Conservation (phyloP, 2,329 filamentous ascomycete genomes). For the Fusarium abutilonis region DNA sequence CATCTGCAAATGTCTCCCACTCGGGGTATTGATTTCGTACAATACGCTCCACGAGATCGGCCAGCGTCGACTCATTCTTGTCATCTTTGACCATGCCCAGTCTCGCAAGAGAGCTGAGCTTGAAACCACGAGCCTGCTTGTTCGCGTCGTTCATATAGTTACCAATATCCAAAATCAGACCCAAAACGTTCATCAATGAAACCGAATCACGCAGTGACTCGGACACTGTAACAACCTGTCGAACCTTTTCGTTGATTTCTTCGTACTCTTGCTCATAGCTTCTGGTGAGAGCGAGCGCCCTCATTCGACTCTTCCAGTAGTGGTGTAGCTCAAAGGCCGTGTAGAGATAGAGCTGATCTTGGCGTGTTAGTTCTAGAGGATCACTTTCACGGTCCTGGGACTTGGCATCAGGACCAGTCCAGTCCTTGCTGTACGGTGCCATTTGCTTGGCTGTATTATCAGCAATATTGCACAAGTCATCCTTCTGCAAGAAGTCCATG, state of each 20-base stretch:
- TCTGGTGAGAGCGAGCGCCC: slow-evolving; percentile 84
- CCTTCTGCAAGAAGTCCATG: slow-evolving; percentile 95
- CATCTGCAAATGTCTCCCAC: slow-evolving; percentile 88
- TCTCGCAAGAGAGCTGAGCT: slow-evolving; percentile 90
- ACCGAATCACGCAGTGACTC: slow-evolving; percentile 92
- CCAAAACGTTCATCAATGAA: slow-evolving; percentile 93
- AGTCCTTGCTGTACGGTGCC: slow-evolving; percentile 95
- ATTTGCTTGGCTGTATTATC: slow-evolving; percentile 91
- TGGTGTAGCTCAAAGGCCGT: slow-evolving; percentile 95
- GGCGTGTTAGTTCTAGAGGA: slow-evolving; percentile 85
- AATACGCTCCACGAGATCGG: slow-evolving; percentile 94
- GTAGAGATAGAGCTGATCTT: slow-evolving; percentile 94
- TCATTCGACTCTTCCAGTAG: slow-evolving; percentile 98
- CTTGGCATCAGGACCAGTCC: slow-evolving; percentile 86
- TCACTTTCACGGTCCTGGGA: slow-evolving; percentile 85
- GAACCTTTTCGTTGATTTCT: slow-evolving; percentile 85
- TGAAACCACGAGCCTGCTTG: slow-evolving; percentile 98
- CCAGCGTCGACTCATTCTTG: slow-evolving; percentile 96
- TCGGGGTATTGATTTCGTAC: slow-evolving; percentile 96
- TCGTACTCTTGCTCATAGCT: slow-evolving; percentile 91
- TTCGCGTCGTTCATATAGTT: slow-evolving; percentile 99
- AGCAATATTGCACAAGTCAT: slow-evolving; percentile 90
- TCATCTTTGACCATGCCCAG: slow-evolving; percentile 99
- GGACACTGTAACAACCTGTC: slow-evolving; percentile 85
- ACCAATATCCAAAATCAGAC: slow-evolving; percentile 95